phyloP scores from a whole-genome alignment of 495 filamentous ascomycete species.

The Penicillium maclennaniae region DNA sequence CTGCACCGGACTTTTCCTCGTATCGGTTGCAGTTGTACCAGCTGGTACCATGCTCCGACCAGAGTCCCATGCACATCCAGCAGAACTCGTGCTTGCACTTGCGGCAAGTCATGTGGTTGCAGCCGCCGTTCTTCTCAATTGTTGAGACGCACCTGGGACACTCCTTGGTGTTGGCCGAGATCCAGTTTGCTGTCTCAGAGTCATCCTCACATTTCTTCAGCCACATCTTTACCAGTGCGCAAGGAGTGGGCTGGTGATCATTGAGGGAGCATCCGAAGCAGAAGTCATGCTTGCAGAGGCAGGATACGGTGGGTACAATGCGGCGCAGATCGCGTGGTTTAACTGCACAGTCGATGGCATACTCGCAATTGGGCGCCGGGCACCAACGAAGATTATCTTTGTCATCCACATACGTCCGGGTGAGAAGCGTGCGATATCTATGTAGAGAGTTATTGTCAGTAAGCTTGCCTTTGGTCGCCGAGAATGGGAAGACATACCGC shows the following conservation, averaged over 20 bases:
- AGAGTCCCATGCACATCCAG: constrained; percentile 99
- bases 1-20: constrained; percentile 89
- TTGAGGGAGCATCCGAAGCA: constrained; percentile 93
- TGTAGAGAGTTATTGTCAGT: constrained; percentile 10
- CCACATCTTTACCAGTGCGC: constrained; percentile 90
- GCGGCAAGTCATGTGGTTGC: constrained; percentile 99
- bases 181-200: constrained; percentile 98
- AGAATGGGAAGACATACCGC: constrained; percentile 41
- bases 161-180: constrained; percentile 97
- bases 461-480: background rate
- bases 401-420: constrained; percentile 93
- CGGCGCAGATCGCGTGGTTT: constrained; percentile 78
- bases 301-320: constrained; percentile 86
- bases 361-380: constrained; percentile 90
- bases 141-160: constrained; percentile 94
- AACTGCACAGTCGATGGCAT: constrained; percentile 82
- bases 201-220: constrained; percentile 98
- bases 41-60: constrained; percentile 98
- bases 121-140: constrained; percentile 98
- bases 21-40: constrained; percentile 99
- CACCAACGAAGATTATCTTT: constrained; percentile 95
- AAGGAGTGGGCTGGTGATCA: constrained; percentile 93
- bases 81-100: constrained; percentile 99
- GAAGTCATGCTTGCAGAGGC: constrained; percentile 77
- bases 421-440: constrained; percentile 82